Conservation (phyloP, 1,284 basidiomycete genomes). For the Trichosporon sp. region DNA sequence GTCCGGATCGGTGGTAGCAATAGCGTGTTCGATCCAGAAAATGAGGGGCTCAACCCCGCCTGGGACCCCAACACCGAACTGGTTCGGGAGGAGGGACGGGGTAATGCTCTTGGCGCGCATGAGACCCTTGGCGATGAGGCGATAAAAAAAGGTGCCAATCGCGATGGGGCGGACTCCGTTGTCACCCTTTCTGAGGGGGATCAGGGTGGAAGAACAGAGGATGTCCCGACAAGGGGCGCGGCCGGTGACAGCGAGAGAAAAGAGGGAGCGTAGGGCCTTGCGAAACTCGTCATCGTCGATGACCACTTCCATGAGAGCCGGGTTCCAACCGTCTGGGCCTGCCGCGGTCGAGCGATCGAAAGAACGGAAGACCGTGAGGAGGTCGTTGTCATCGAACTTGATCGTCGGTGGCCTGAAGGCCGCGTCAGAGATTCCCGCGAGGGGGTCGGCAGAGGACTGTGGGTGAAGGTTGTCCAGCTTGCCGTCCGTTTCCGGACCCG, state of each 20-base stretch:
- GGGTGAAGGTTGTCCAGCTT: neutral
- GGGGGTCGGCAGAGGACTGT: neutral
- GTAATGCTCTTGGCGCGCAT: too few relatives aligned
- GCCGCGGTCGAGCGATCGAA: neutral
- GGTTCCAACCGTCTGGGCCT: neutral
- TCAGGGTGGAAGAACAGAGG: too few relatives aligned
- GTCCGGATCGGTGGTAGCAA: neutral
- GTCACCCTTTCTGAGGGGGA: too few relatives aligned
- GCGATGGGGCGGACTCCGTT: too few relatives aligned
- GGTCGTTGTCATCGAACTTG: neutral
- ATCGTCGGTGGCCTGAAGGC: neutral
- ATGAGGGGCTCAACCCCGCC: slow-evolving; percentile 33
- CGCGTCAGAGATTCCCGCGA: neutral
- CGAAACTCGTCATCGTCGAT: neutral
- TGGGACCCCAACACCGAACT: slow-evolving; percentile 20
- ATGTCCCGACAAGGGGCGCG: too few relatives aligned
- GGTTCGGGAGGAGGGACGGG: slow-evolving; percentile 10
- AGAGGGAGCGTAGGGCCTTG: neutral
- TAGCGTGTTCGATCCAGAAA: slow-evolving; percentile 9
- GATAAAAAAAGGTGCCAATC: too few relatives aligned
- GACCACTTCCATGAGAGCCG: neutral
- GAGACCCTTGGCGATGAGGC: too few relatives aligned
- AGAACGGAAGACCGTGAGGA: neutral
- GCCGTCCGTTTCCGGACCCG: neutral
- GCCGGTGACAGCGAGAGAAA: too few relatives aligned